Percentiles rank a stretch among this genome's conserved stretches.
These are phyloP conservation scores for Epichloe typhina DNA, from an alignment of 2,329 filamentous ascomycete species.

Conservation along the genomic window DNA sequence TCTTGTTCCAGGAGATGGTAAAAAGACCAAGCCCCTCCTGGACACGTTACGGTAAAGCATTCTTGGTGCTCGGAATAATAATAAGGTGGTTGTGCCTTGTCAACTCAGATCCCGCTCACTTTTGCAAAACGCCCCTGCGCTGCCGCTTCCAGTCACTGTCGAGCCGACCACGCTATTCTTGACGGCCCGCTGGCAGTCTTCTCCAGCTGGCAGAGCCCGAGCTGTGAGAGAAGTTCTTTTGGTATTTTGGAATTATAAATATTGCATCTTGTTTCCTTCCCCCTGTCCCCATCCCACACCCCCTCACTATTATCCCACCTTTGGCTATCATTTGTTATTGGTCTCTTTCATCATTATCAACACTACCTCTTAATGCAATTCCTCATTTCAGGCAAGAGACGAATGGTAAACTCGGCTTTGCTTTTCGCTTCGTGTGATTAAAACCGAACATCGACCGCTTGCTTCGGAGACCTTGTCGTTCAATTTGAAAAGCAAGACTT, in stretches of 20 bases:
- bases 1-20: too few species aligned
- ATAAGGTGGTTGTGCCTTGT: background rate
- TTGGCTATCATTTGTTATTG: background rate
- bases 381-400: too few species aligned
- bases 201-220: background rate
- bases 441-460: too few species aligned
- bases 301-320: background rate
- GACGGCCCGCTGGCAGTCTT: background rate
- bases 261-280: background rate
- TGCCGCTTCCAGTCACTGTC: background rate
- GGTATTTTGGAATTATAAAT: background rate
- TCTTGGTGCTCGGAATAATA: background rate
- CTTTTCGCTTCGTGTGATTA: too few species aligned
- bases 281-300: background rate
- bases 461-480: too few species aligned
- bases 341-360: background rate
- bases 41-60: background rate
- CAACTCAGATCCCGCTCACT: background rate
- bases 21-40: background rate
- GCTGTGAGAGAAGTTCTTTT: background rate
- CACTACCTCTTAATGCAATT: background rate
- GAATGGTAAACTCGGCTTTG: too few species aligned
- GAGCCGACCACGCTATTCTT: background rate
- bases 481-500: too few species aligned
- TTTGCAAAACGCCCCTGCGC: background rate